A percentile compares a stretch with the other conserved stretches of the same genome.
phyloP scores from a whole-genome alignment of 2,329 filamentous ascomycete genomes.

The Pseudocercospora ulei region DNA sequence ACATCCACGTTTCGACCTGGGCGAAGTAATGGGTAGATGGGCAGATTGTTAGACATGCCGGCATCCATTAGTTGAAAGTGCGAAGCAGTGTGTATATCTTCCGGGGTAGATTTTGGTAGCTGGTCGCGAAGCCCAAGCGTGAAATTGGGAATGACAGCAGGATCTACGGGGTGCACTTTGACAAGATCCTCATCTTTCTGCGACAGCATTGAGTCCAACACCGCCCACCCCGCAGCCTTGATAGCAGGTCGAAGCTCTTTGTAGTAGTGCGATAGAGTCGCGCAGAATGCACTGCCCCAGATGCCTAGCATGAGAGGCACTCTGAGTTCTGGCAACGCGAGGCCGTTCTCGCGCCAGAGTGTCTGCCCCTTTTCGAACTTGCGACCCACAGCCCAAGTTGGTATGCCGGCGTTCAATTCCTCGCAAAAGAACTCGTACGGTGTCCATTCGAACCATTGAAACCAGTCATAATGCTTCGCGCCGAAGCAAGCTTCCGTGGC shows the following conservation, averaged over 20 bases:
- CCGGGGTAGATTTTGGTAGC: conserved; percentile 66
- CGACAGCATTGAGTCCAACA: conserved; percentile 69
- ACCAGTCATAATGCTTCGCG: conserved; percentile 58
- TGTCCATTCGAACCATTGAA: conserved; percentile 95
- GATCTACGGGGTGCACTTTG: conserved; percentile 91
- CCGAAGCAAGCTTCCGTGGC: conserved; percentile 31
- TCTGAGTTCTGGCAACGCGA: conserved; percentile 72
- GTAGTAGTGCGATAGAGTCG: conserved; percentile 91
- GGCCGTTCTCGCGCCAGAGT: conserved; percentile 52
- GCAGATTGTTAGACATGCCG: conserved; percentile 96
- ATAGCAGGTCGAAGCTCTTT: conserved; percentile 81
- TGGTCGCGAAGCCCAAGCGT: conserved; percentile 67
- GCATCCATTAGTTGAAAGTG: conserved; percentile 74
- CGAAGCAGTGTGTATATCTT: conserved; percentile 58
- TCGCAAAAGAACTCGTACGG: conserved; percentile 95
- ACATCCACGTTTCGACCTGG: conserved; percentile 83
- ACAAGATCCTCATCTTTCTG: conserved; percentile 73
- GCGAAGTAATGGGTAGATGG: conserved; percentile 85
- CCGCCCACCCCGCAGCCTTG: conserved; percentile 60
- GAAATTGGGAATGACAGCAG: conserved; percentile 83
- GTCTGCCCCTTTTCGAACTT: conserved; percentile 65
- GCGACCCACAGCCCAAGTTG: conserved; percentile 84
- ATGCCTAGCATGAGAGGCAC: conserved; percentile 80
- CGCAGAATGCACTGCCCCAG: conserved; percentile 95
- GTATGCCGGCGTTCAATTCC: conserved; percentile 81